These are phyloP conservation scores for Kwoniella sp. DNA, from an alignment of 768 basidiomycete genomes.

Conservation along the genomic window DNA sequence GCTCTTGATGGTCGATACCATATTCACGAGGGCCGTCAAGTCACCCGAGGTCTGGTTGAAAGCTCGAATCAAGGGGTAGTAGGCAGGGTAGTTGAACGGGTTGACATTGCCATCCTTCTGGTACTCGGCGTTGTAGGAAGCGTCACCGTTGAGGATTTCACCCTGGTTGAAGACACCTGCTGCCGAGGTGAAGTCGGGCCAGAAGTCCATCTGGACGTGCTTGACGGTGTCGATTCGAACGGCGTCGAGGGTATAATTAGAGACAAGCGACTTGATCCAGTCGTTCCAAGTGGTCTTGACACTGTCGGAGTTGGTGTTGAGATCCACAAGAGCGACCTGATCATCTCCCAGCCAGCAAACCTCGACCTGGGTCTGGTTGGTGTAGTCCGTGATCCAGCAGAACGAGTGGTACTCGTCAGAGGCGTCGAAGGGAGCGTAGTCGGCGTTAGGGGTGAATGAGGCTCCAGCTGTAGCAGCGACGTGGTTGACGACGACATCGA, in stretches of 20 bases:
- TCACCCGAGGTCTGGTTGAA: constrained; percentile 48
- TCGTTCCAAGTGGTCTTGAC: constrained; percentile 67
- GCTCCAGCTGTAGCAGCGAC: constrained; percentile 70
- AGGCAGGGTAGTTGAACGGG: constrained; percentile 56
- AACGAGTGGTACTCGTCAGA: constrained; percentile 76
- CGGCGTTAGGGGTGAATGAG: constrained; percentile 60
- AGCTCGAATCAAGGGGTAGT: constrained; percentile 50
- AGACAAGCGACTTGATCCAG: constrained; percentile 72
- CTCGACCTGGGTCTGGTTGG: constrained; percentile 71
- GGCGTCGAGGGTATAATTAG: constrained; percentile 78
- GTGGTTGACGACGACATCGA: constrained; percentile 82
- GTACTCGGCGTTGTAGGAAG: constrained; percentile 49
- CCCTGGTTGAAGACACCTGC: constrained; percentile 85
- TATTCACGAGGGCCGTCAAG: constrained; percentile 43
- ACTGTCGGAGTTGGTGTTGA: constrained; percentile 71
- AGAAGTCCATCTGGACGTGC: constrained; percentile 75
- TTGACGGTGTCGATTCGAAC: constrained; percentile 69
- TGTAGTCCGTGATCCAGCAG: constrained; percentile 69
- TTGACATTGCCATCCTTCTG: constrained; percentile 49
- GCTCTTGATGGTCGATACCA: constrained; percentile 40
- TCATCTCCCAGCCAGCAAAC: constrained; percentile 81
- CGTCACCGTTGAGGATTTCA: constrained; percentile 63
- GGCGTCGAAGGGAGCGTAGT: constrained; percentile 43
- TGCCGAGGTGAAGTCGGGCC: constrained; percentile 72
- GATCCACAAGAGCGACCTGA: constrained; percentile 72